phyloP scores from a whole-genome alignment of 345 rosid genomes.

The Salix dunnii region DNA sequence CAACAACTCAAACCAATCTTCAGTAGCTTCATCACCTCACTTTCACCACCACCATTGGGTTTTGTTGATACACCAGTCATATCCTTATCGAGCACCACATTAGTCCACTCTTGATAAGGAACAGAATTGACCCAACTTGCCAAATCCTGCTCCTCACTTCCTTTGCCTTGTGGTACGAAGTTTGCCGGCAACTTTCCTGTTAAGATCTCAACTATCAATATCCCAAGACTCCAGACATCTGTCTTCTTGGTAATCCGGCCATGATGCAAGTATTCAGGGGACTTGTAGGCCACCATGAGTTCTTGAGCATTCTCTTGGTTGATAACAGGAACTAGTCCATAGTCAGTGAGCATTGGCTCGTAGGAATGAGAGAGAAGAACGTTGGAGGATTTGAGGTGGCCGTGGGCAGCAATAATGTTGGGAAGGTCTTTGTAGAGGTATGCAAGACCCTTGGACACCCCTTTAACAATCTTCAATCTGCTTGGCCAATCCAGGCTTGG shows the following conservation, averaged over 20 bases:
- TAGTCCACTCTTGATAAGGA: conserved; percentile 27
- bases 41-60: conserved; percentile 17
- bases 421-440: conserved; percentile 71
- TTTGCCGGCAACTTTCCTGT: conserved; percentile 62
- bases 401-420: conserved; percentile 67
- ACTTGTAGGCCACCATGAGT: conserved; percentile 82
- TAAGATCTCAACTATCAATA: conserved; percentile 68
- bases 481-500: conserved; percentile 69
- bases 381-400: conserved; percentile 88
- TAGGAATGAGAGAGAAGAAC: conserved; percentile 49
- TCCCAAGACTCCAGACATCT: conserved; percentile 78
- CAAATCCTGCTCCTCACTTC: conserved; percentile 38
- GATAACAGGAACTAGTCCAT: conserved; percentile 65
- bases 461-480: conserved; percentile 64
- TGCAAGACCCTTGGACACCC: conserved; percentile 62
- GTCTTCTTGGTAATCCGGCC: conserved; percentile 82
- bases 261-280: conserved; percentile 64
- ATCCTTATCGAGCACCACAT: conserved; percentile 53
- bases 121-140: conserved; percentile 48
- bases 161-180: conserved; percentile 40
- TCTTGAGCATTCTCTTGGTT: conserved; percentile 76
- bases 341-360: conserved; percentile 70
- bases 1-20: conserved; percentile 66
- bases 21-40: conserved; percentile 53
- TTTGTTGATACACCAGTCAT: conserved; percentile 27